Percentiles rank a stretch among this genome's conserved stretches.
Evolutionary conservation across 208 protist genomes (phyloP).

Genomic region (Acanthamoeba healyi): DNA sequence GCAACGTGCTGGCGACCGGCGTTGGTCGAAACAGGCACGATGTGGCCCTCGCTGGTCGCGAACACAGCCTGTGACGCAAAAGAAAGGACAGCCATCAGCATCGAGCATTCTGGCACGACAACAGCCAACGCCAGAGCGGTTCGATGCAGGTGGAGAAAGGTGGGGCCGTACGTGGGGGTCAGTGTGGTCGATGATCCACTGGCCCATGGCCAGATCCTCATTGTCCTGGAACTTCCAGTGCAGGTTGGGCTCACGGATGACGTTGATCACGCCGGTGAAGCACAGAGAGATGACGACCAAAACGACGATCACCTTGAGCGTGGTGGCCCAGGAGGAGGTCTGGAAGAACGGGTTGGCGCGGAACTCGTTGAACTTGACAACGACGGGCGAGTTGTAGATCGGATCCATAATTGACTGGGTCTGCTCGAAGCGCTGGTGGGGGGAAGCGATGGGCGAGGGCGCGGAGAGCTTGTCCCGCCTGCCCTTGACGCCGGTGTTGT

Average conservation of each 20-base stretch:
- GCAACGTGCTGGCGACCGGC: constrained; percentile 53
- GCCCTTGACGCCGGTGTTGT: constrained; percentile 12
- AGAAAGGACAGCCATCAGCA: not conserved
- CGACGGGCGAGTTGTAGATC: constrained; percentile 1
- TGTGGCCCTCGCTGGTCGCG: constrained; percentile 54
- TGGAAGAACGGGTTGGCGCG: constrained; percentile 39
- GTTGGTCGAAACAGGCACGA: constrained; percentile 51
- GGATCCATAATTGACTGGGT: not conserved
- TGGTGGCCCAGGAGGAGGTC: not conserved
- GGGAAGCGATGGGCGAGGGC: not conserved
- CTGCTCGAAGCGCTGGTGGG: not conserved
- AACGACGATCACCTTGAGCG: not conserved
- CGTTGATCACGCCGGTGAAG: constrained; percentile 35
- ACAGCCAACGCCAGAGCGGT: no score
- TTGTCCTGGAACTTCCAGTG: constrained; percentile 61
- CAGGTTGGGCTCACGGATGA: constrained; percentile 65
- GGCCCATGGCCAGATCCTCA: constrained; percentile 44
- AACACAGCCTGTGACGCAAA: not conserved
- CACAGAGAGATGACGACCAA: constrained; percentile 4
- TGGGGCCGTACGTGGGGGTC: not conserved
- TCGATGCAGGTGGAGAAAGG: not conserved
- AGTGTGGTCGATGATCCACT: constrained; percentile 70
- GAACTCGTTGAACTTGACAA: constrained; percentile 52
- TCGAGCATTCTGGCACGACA: not conserved
- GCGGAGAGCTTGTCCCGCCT: constrained; percentile 44